Evolutionary conservation across 2,329 filamentous ascomycete genomes (phyloP).

Genomic region (Pestalotiopsis sp.): DNA sequence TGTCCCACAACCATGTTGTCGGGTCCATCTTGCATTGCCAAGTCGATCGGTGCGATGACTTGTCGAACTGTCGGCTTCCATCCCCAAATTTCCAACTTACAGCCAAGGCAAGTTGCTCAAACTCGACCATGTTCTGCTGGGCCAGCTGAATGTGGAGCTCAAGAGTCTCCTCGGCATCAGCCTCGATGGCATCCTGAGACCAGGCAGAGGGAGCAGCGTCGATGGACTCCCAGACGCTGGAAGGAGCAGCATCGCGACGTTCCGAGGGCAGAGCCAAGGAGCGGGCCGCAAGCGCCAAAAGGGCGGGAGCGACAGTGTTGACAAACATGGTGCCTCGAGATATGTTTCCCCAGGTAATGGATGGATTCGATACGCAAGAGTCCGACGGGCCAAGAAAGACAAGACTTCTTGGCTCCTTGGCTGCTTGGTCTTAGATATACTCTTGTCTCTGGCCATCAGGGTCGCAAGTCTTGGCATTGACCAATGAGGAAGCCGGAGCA

Average conservation of each 20-base stretch:
- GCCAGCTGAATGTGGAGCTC: conserved; percentile 9
- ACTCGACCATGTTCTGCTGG: conserved; percentile 11
- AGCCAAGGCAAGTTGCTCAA: conserved; percentile 2
- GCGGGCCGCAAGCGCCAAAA: conserved; percentile 9
- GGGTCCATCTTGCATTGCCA: background rate
- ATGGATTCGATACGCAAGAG: background rate
- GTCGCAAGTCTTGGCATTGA: conserved; percentile 4
- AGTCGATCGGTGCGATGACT: background rate
- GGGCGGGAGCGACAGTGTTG: conserved; percentile 1
- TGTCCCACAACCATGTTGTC: background rate
- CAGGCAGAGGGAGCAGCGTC: conserved; percentile 1
- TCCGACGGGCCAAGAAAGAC: conserved; percentile 8
- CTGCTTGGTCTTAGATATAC: conserved; percentile 11
- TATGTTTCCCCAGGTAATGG: background rate
- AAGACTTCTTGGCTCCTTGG: conserved; percentile 11
- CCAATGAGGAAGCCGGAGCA: conserved; percentile 6
- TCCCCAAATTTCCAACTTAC: background rate
- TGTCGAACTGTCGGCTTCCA: too few relatives aligned
- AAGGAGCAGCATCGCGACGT: background rate
- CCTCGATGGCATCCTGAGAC: background rate
- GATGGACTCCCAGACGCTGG: conserved; percentile 9
- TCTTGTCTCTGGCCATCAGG: background rate
- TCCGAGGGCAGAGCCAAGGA: conserved; percentile 9
- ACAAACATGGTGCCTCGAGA: conserved; percentile 7
- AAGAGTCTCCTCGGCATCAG: background rate